phyloP scores from a whole-genome alignment of 306 rosid genomes.

The Rosa rugosa region DNA sequence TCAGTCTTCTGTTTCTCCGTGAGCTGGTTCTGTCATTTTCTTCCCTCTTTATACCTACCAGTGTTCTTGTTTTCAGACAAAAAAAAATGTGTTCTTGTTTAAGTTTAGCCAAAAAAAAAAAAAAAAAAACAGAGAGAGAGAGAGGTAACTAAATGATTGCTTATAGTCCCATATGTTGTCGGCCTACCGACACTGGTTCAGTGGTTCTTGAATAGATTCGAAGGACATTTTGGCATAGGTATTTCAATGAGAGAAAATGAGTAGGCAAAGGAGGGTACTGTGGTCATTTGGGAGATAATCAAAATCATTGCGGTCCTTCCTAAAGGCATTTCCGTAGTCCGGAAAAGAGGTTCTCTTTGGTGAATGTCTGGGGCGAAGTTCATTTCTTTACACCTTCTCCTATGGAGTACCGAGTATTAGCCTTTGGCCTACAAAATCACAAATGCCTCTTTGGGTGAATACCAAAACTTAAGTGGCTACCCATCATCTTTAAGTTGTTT shows the following conservation, averaged over 20 bases:
- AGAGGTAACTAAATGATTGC: slow-evolving; percentile 8
- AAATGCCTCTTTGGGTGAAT: slow-evolving; percentile 8
- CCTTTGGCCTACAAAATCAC: slow-evolving; percentile 28
- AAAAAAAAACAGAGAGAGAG: background rate
- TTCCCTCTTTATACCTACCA: slow-evolving; percentile 23
- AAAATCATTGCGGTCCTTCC: slow-evolving; percentile 49
- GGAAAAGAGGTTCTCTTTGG: slow-evolving; percentile 37
- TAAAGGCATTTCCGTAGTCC: slow-evolving; percentile 50
- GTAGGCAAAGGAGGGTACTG: slow-evolving; percentile 28
- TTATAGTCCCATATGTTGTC: slow-evolving; percentile 37
- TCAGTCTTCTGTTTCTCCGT: slow-evolving; percentile 37
- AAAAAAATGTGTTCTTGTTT: background rate
- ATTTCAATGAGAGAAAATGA: slow-evolving; percentile 7
- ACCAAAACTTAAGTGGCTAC: background rate
- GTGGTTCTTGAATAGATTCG: slow-evolving; percentile 27
- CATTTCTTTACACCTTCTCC: background rate
- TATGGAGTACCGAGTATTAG: background rate
- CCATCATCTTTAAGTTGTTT: slow-evolving; percentile 6
- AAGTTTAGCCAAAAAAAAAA: slow-evolving; percentile 13
- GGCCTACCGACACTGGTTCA: slow-evolving; percentile 81
- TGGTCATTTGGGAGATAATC: slow-evolving; percentile 27
- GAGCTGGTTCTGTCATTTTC: slow-evolving; percentile 45
- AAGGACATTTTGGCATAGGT: slow-evolving; percentile 39
- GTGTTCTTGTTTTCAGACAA: slow-evolving; percentile 22
- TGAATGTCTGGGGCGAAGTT: slow-evolving; percentile 28